Evolutionary conservation across 2,329 filamentous ascomycete species (phyloP), one percentile per base, ranked within the genome.

Genomic region (Diplodia sapinea): DNA sequence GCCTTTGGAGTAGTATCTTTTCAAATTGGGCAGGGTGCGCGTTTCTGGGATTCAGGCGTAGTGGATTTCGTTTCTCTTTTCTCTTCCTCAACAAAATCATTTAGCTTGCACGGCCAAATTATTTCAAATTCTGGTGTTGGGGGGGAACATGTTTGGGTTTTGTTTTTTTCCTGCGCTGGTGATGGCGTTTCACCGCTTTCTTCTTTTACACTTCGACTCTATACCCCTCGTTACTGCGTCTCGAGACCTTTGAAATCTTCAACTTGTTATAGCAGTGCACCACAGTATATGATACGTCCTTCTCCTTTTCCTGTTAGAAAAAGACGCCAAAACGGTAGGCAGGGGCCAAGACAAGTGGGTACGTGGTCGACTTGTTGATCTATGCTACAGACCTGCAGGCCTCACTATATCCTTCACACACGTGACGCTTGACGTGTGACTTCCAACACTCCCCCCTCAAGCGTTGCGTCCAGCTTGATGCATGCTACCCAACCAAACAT

Each of bases 221-320:
- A 47, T 47, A 47, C 43, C 43, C 43, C 43, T 47, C 43, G 43
- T 47, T 20, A 47, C 43, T 47, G 43, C 38, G 43, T 47, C 11
- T 47, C 43, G 43, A 47, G 43, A 47, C 43, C 43, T 47, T 47
- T 47, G 43, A 47, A 47, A 47, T 47, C 43, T 20, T 47, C 43
- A 47, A 20, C 43, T 47, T 47, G 43, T 20, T 20, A 47, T 47
- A 20, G 17, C 43, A 20, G 43, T 47, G 43, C 43, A 20, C 17
- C 43, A 47, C 43, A 12, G 40, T n/a, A 47, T 15, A 47, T 26
- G 26, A 26, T 26, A 43, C 7, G 15, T 43, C 40, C 6, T 43
- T 43, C 17, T 6, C 15, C 38, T 47, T 47, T 47, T 17, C 17
- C 13, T 47, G 17, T 23, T 23, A 23, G 23, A 23, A 23, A 2